Percentiles rank a stretch among this genome's conserved stretches.
Conservation (phyloP, 495 filamentous ascomycete species). For the Penicillium robsamsonii region DNA sequence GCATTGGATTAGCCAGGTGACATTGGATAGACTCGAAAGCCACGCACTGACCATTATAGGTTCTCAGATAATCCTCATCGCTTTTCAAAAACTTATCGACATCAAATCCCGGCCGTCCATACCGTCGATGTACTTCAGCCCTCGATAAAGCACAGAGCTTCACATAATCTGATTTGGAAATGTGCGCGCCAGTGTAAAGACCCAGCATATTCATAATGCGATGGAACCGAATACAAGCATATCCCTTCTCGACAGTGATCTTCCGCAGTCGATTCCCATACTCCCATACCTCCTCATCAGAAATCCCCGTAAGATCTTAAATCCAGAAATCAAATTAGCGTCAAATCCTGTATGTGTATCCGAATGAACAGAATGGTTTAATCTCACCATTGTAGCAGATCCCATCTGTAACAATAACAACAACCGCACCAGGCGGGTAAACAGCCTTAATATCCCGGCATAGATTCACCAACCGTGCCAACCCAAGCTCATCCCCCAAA, state of each 20-base stretch:
- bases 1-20: not conserved
- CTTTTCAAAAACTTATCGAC: conserved; percentile 7
- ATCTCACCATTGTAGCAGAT: conserved; percentile 50
- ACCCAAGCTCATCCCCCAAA: conserved; percentile 50
- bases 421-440: conserved; percentile 44
- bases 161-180: conserved; percentile 7
- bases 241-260: conserved; percentile 38
- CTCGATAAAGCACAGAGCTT: conserved; percentile 4
- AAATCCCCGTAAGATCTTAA: conserved; percentile 49
- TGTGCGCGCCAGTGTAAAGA: not conserved
- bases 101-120: conserved; percentile 5
- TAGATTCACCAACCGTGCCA: conserved; percentile 44
- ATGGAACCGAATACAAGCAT: conserved; percentile 9
- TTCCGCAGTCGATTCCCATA: conserved; percentile 49
- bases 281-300: conserved; percentile 50
- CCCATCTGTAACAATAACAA: conserved; percentile 54
- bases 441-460: conserved; percentile 43
- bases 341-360: not conserved
- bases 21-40: not conserved
- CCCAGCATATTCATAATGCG: conserved; percentile 10
- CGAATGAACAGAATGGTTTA: not conserved
- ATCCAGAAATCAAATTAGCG: conserved; percentile 3
- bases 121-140: conserved; percentile 6
- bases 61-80: conserved; percentile 9
- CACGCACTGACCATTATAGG: conserved; percentile 5